Evolutionary conservation across 768 basidiomycete genomes (phyloP).

Genomic region (Sarcomyxa edulis): DNA sequence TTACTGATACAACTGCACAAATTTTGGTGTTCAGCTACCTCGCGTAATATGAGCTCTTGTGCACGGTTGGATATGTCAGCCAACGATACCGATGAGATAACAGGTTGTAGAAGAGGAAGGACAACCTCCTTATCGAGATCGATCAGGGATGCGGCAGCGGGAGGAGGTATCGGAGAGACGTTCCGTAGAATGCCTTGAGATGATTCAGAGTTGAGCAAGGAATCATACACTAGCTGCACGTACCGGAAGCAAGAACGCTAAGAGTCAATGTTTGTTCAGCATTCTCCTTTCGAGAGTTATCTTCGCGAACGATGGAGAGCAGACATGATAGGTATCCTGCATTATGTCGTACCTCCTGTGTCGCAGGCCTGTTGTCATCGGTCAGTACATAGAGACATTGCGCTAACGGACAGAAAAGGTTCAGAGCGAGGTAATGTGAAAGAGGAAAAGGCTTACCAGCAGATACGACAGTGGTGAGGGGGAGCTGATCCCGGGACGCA

Average conservation of each 20-base stretch:
- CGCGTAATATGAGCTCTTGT: constrained; percentile 43
- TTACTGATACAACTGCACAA: too few relatives aligned
- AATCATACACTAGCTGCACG: constrained; percentile 2
- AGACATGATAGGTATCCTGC: constrained; percentile 61
- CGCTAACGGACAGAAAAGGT: constrained; percentile 46
- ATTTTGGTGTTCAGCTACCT: too few relatives aligned
- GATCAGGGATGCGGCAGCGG: constrained; percentile 50
- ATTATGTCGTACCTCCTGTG: constrained; percentile 57
- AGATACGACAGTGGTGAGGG: constrained; percentile 66
- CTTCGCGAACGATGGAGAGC: constrained; percentile 48
- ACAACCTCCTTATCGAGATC: constrained; percentile 72
- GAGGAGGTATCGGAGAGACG: constrained; percentile 69
- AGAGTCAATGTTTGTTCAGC: constrained; percentile 45
- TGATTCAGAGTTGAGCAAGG: neutral
- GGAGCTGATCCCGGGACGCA: constrained; percentile 60
- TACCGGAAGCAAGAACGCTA: constrained; percentile 70
- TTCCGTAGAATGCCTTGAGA: constrained; percentile 71
- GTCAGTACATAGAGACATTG: constrained; percentile 92
- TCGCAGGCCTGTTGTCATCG: constrained; percentile 81
- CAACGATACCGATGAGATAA: constrained; percentile 57
- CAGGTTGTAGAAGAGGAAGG: constrained; percentile 64
- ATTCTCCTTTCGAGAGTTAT: constrained; percentile 28
- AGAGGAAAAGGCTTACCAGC: constrained; percentile 51
- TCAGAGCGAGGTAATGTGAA: constrained; percentile 2
- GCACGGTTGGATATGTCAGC: constrained; percentile 42